Base-by-base conservation (phyloP, 345 rosid species). In the Cardamine chenopodiifolia region DNA sequence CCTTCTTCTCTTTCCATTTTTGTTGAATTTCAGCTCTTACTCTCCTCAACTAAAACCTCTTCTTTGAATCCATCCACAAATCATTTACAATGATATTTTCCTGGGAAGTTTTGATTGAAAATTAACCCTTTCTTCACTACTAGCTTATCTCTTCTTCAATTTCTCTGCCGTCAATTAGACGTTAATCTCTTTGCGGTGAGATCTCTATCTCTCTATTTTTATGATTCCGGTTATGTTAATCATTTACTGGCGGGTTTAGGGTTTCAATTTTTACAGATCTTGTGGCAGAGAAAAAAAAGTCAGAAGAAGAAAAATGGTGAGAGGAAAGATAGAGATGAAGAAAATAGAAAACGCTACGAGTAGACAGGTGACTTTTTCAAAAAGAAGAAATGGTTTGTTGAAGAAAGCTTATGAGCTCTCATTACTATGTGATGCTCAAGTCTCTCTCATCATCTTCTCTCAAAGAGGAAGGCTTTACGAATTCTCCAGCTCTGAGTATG, bases 361-460 rank as follows among this genome's bases (percentile, higher is more conserved):
- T 57, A 71, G 80, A 64, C 80, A 71, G 57, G 80, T 77, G 62
- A 77, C 80, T 70, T 77, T 77, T 67, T 77, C 80, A 11, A 77
- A 77, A 20, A 70, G 80, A 70, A 63, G 76, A 70, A 77, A 65
- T 49, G 80, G 80, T 28, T 70, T 77, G 76, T 49, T 77, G 67
- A 77, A 77, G 72, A 77, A 77, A 77, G 80, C 80, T 71, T 77
- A 71, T 55, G 80, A 77, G 72, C 80, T 77, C 62, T 71, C 80
- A 47, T 72, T 77, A 18, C 80, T 77, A 15, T 77, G 80, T 1
- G 80, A 77, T 77, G 80, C 80, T 65, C 76, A 77, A 64, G 45
- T 77, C 29, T 77, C 80, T 48, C 71, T 70, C 23, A 64, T 77
- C 28, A 49, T 77, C 72, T 77, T 77, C 55, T 77, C 80, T 57